Percentiles rank a stretch among this genome's conserved stretches.
phyloP scores from a whole-genome alignment of 192 early-diverging fungal species.

The Thoreauomyces humboldtii region DNA sequence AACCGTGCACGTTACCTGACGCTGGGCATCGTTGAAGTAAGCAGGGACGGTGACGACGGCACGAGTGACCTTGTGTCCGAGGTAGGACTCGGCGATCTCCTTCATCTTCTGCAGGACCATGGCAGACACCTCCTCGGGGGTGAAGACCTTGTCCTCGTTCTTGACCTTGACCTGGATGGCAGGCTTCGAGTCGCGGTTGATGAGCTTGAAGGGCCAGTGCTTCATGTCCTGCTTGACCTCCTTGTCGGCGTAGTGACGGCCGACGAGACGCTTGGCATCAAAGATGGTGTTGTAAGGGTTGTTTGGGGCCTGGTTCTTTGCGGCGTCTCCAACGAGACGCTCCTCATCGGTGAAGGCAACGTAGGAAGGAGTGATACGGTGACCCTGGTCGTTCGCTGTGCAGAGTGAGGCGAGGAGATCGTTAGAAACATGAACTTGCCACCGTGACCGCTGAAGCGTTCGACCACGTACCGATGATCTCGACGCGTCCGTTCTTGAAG shows the following conservation, averaged over 20 bases:
- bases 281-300: slow-evolving; percentile 92
- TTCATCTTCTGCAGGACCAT: slow-evolving; percentile 97
- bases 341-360: slow-evolving; percentile 91
- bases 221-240: slow-evolving; percentile 91
- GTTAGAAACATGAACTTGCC: too few relatives aligned
- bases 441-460: too few relatives aligned
- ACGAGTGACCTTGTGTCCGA: slow-evolving; percentile 82
- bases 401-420: too few relatives aligned
- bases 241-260: slow-evolving; percentile 84
- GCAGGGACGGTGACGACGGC: slow-evolving; percentile 98
- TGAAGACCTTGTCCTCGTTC: slow-evolving; percentile 81
- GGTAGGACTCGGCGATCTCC: slow-evolving; percentile 86
- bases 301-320: slow-evolving; percentile 88
- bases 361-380: slow-evolving; percentile 94
- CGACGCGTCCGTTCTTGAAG: slow-evolving; percentile 89
- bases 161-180: slow-evolving; percentile 80
- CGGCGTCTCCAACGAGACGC: slow-evolving; percentile 89
- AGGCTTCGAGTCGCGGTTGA: slow-evolving; percentile 79
- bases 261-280: slow-evolving; percentile 90
- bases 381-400: slow-evolving; percentile 94
- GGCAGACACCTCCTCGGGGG: slow-evolving; percentile 95
- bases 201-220: slow-evolving; percentile 92
- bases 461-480: too few relatives aligned
- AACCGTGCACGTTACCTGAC: too few relatives aligned
- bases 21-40: slow-evolving; percentile 95